Evolutionary conservation across 352 stramenopile species (phyloP).

Genomic region (Poterioochromonas sp.): DNA sequence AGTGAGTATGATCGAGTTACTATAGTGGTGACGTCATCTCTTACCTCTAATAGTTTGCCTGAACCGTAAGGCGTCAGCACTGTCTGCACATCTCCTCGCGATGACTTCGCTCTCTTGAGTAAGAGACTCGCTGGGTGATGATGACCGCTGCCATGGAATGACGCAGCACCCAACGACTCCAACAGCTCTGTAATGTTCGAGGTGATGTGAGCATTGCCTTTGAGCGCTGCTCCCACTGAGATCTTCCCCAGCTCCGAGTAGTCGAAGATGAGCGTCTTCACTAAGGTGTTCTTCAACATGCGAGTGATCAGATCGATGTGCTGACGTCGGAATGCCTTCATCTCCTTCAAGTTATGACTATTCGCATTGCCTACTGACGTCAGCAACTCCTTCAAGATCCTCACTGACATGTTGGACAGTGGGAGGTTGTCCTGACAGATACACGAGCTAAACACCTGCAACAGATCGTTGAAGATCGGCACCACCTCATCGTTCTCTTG

Average conservation of each 20-base stretch:
- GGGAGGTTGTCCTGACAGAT: constrained; percentile 35
- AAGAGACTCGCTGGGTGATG: background rate
- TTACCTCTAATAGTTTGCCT: background rate
- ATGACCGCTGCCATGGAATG: background rate
- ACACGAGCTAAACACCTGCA: constrained; percentile 27
- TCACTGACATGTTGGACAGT: constrained; percentile 15
- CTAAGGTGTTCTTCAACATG: background rate
- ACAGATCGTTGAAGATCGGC: constrained; percentile 29
- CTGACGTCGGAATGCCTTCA: background rate
- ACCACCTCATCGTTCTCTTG: background rate
- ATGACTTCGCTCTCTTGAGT: background rate
- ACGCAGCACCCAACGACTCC: background rate
- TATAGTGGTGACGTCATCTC: background rate
- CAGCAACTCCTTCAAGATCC: constrained; percentile 4
- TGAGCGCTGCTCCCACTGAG: background rate
- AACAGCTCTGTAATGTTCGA: background rate
- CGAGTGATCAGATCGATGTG: background rate
- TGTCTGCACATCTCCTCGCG: background rate
- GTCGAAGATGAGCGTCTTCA: background rate
- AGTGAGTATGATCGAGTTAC: background rate
- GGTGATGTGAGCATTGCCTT: background rate
- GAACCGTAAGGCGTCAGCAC: background rate
- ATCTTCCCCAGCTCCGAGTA: background rate
- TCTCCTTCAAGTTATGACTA: too few relatives aligned
- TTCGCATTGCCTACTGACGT: background rate